Evolutionary conservation across 2,329 filamentous ascomycete species (phyloP).

Genomic region (Exserohilum turcica): DNA sequence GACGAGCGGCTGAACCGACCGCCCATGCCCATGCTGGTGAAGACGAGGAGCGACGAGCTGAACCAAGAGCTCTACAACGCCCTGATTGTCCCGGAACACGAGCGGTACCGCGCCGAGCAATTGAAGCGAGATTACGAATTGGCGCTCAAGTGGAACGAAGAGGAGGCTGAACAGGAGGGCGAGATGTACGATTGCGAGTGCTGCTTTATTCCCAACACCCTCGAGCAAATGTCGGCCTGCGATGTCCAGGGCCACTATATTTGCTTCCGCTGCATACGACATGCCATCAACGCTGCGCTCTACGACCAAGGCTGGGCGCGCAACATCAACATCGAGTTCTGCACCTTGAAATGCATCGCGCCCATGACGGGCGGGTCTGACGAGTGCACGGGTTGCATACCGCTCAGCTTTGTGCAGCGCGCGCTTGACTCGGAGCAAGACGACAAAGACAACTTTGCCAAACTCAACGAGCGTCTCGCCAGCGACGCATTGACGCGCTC

Average conservation of each 20-base stretch:
- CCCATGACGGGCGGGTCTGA: slow-evolving; percentile 60
- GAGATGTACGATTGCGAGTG: slow-evolving; percentile 73
- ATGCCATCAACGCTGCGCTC: slow-evolving; percentile 81
- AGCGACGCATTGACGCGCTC: slow-evolving; percentile 76
- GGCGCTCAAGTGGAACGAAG: slow-evolving; percentile 55
- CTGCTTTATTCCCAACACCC: slow-evolving; percentile 72
- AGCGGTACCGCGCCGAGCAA: slow-evolving; percentile 47
- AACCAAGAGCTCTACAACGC: slow-evolving; percentile 56
- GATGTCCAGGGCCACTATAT: slow-evolving; percentile 71
- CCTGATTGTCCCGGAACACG: slow-evolving; percentile 51
- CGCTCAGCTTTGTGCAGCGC: slow-evolving; percentile 69
- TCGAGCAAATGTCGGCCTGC: slow-evolving; percentile 78
- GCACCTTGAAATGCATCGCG: slow-evolving; percentile 83
- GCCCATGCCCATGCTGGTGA: slow-evolving; percentile 65
- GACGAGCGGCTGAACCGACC: slow-evolving; percentile 57
- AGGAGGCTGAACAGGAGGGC: slow-evolving; percentile 53
- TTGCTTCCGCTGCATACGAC: slow-evolving; percentile 81
- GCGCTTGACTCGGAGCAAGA: slow-evolving; percentile 73
- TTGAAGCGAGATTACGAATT: slow-evolving; percentile 48
- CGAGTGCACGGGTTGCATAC: slow-evolving; percentile 74
- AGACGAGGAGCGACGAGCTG: slow-evolving; percentile 65
- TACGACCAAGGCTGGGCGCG: slow-evolving; percentile 92
- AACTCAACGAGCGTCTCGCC: slow-evolving; percentile 78
- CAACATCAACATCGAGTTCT: slow-evolving; percentile 73
- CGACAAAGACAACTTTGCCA: slow-evolving; percentile 72